phyloP scores from a whole-genome alignment of 441 rosid species.

The Erodium moschatum region DNA sequence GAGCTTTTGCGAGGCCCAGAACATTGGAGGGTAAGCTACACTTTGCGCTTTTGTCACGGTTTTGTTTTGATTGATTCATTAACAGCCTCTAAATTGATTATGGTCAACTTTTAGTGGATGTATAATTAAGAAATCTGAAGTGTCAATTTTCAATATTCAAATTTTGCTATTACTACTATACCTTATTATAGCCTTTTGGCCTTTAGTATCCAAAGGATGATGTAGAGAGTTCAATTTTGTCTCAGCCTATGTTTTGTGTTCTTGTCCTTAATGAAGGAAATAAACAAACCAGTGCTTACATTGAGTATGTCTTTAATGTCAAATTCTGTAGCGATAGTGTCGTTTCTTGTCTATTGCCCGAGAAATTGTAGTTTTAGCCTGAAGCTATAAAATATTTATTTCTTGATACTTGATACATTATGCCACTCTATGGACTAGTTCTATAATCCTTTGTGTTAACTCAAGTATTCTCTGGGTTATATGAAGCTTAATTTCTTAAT shows the following conservation, averaged over 20 bases:
- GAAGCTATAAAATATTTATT: background rate
- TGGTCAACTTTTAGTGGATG: too few relatives aligned
- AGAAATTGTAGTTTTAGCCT: background rate
- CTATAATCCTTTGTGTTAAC: too few relatives aligned
- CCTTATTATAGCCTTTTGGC: background rate
- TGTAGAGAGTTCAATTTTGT: background rate
- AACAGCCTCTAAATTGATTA: too few relatives aligned
- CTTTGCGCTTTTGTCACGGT: background rate
- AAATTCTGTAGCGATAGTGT: background rate
- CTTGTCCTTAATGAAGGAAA: background rate
- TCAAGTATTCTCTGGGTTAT: background rate
- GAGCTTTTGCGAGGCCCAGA: conserved; percentile 43
- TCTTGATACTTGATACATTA: background rate
- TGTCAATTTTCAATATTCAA: too few relatives aligned
- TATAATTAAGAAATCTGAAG: background rate
- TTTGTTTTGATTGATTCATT: background rate
- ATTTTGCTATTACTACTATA: too few relatives aligned
- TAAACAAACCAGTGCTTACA: too few relatives aligned
- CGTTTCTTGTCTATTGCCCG: background rate
- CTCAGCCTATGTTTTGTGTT: background rate
- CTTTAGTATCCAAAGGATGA: too few relatives aligned
- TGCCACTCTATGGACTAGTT: too few relatives aligned
- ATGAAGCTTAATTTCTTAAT: background rate
- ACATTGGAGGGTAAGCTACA: conserved; percentile 42
- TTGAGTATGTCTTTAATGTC: background rate